Conservation (phyloP, 2,329 filamentous ascomycete genomes). For the Laburnicola sp. region DNA sequence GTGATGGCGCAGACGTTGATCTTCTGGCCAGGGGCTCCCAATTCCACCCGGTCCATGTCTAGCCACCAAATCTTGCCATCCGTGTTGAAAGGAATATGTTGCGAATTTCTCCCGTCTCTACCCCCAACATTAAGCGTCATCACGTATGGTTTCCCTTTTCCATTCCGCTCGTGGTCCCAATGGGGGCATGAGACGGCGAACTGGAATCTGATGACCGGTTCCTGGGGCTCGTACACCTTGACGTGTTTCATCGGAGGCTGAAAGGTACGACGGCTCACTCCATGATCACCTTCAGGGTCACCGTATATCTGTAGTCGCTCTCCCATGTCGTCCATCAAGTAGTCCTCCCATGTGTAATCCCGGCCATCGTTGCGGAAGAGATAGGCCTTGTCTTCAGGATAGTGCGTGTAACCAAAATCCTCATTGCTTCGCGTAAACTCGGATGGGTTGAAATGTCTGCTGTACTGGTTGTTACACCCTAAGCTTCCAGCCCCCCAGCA, state of each 20-base stretch:
- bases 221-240: slow-evolving; percentile 56
- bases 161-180: slow-evolving; percentile 73
- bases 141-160: slow-evolving; percentile 66
- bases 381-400: slow-evolving; percentile 66
- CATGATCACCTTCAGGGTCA: slow-evolving; percentile 53
- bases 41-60: slow-evolving; percentile 62
- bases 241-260: slow-evolving; percentile 64
- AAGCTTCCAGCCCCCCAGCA: slow-evolving; percentile 91
- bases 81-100: slow-evolving; percentile 69
- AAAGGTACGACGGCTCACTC: slow-evolving; percentile 61
- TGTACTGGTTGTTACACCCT: slow-evolving; percentile 24
- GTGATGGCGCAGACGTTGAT: slow-evolving; percentile 67
- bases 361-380: slow-evolving; percentile 78
- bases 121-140: slow-evolving; percentile 67
- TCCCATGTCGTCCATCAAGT: slow-evolving; percentile 63
- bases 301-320: slow-evolving; percentile 53
- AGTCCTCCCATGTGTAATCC: slow-evolving; percentile 76
- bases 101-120: slow-evolving; percentile 67
- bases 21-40: slow-evolving; percentile 59
- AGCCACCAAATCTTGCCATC: slow-evolving; percentile 81
- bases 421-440: slow-evolving; percentile 69
- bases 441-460: slow-evolving; percentile 19
- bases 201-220: slow-evolving; percentile 68
- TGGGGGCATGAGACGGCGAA: slow-evolving; percentile 80
- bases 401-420: slow-evolving; percentile 79